Base-by-base conservation (phyloP, 305 asterid genomes). In the Coffea humblotiana region DNA sequence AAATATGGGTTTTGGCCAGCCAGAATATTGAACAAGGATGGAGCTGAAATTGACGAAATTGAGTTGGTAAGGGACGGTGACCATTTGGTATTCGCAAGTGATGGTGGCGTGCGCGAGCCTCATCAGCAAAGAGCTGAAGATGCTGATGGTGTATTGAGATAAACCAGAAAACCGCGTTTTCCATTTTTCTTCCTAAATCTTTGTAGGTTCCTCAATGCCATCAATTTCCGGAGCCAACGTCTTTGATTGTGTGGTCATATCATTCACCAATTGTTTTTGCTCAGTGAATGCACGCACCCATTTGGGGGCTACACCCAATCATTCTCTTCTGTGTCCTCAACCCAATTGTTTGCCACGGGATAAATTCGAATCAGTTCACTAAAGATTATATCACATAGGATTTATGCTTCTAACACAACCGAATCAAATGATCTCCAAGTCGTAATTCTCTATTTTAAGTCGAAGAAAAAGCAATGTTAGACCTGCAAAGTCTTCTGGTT, bases 41-140 rank as follows among this genome's bases (percentile, higher is more conserved):
- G 92, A 79, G 92, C 97, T 47, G 87, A 77, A 40, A 77, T 94
- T 47, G 97, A 94, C 21, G 91, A 85, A 64, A 87, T 94, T 7
- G 92, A 86, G 82, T 82, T 92, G 77, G 89, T 94, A 60, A 87
- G 98, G 83, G 98, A 94, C 54, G 95, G 95, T 0, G 97, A 94
- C 82, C 91, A 86, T 81, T 73, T 94, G 84, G 83, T 88, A 79
- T 88, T 94, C 80, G 83, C 25, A 64, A 83, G 89, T 10, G 86
- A 85, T 77, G 75, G 77, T 56, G 82, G 76, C 60, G 77, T 21
- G 76, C 69, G 75, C 48, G 85, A 81, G 78, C 77, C 82, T 43
- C 58, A 78, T 49, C 63, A 77, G 78, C 76, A 48, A 48, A 49
- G 51, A 14, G 18, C 58, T 51, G 43, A 18, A 2, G 16, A 1